Conservation (phyloP, 805 yeast genomes). For the Schizosaccharomyces cryophilus region DNA sequence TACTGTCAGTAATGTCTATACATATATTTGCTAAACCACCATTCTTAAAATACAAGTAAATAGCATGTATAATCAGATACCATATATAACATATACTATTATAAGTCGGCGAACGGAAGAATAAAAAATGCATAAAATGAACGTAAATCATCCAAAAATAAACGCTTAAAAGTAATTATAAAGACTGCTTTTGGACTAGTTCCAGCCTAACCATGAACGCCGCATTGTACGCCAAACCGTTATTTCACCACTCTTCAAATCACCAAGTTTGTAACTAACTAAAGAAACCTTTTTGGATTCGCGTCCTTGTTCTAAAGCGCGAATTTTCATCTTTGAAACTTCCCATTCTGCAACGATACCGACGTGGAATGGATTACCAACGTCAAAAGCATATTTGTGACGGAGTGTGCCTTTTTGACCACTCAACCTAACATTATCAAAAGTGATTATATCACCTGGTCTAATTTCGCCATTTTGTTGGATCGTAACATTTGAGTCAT, state of each 20-base stretch:
- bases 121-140: too few relatives aligned
- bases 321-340: conserved; percentile 27
- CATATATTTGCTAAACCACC: too few relatives aligned
- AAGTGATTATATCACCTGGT: conserved; percentile 67
- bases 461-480: conserved; percentile 35
- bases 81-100: too few relatives aligned
- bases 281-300: conserved; percentile 29
- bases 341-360: conserved; percentile 56
- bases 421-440: conserved; percentile 50
- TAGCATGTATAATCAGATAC: too few relatives aligned
- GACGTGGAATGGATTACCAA: conserved; percentile 32
- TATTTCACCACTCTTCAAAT: conserved; percentile 55
- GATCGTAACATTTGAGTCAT: conserved; percentile 24
- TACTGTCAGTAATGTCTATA: too few relatives aligned
- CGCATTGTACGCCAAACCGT: conserved; percentile 62
- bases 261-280: conserved; percentile 41
- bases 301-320: conserved; percentile 12
- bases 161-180: too few relatives aligned
- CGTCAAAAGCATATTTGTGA: conserved; percentile 30
- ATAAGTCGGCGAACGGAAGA: too few relatives aligned
- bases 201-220: conserved; percentile 51
- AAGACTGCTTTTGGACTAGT: background rate
- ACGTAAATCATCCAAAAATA: too few relatives aligned
- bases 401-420: conserved; percentile 32
- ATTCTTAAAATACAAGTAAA: too few relatives aligned